Base-by-base conservation (phyloP, 768 basidiomycete species). In the Tulasnella sp. region DNA sequence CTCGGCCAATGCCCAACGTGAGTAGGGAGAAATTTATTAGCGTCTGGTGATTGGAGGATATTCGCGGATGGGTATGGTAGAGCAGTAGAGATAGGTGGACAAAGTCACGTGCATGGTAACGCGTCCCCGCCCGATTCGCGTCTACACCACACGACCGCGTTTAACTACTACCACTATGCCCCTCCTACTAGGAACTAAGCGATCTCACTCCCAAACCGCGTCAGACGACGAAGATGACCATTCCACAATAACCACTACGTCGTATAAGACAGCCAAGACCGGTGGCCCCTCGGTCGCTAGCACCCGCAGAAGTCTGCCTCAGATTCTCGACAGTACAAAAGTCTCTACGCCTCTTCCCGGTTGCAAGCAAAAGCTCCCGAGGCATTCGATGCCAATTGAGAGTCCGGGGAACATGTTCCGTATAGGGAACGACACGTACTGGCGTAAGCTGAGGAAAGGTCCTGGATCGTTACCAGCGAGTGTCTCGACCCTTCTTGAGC, bases 371-470 rank as follows among this genome's bases (percentile, higher is more conserved):
- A 57, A 57, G 41, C 40, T 48, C 21, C 29, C 55, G 40, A 27
- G 55, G 17, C 46, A 57, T 31, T 57, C 55, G 12, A 29, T 49
- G n/a, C 55, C 55, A 17, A 27, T 29, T 19, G 41, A 57, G 25
- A 57, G 55, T 21, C 55, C 55, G 9, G 31, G 27, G 11, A 57
- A 57, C 27, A 25, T 57, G 3, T 57, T 57, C 21, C 40, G 55
- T n/a, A 36, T 57, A 32, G 55, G 55, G 31, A 57, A 57, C 45
- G 55, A 57, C 31, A 19, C 31, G 31, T 48, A 32, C 27, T 46
- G 19, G 12, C 21, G 29, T 15, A 42, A 42, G 8, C 29, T 56
- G 3, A 43, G 36, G 15, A 56, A 56, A 15, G 40, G 25, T 1
- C 39, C 40, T 21, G 45, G 45, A 17, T 37, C 51, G 25, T n/a